phyloP scores from a whole-genome alignment of 164 flowering plant genomes.

The Hamamelis virginiana region DNA sequence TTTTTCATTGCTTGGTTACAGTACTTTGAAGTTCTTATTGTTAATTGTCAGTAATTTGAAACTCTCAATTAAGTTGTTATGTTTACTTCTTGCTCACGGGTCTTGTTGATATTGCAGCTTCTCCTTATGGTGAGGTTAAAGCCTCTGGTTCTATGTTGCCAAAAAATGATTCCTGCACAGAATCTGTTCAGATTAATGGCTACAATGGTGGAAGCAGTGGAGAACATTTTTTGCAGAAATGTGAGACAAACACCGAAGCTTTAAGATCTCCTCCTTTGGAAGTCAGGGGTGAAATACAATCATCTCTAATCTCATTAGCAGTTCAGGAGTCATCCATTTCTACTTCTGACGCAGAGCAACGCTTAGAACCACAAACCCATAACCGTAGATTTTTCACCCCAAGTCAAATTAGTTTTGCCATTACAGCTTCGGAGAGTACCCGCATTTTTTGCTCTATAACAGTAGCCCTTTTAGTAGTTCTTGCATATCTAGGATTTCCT shows the following conservation, averaged over 20 bases:
- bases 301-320: slow-evolving; percentile 20
- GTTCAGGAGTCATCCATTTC: slow-evolving; percentile 21
- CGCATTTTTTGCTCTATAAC: slow-evolving; percentile 45
- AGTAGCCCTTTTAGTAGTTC: slow-evolving; percentile 53
- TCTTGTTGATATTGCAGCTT: slow-evolving; percentile 30
- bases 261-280: slow-evolving; percentile 21
- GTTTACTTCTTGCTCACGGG: background rate
- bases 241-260: slow-evolving; percentile 21
- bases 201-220: slow-evolving; percentile 4
- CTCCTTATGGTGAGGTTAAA: slow-evolving; percentile 17
- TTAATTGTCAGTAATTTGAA: too few species aligned
- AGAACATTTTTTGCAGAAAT: slow-evolving; percentile 9
- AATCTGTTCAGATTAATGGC: slow-evolving; percentile 12
- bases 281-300: slow-evolving; percentile 2
- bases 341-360: slow-evolving; percentile 16
- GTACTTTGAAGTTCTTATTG: too few species aligned
- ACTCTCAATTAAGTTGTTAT: background rate
- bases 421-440: slow-evolving; percentile 42
- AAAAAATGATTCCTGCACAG: slow-evolving; percentile 10
- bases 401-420: slow-evolving; percentile 41
- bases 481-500: slow-evolving; percentile 44
- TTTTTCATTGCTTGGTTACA: too few species aligned
- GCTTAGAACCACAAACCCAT: slow-evolving; percentile 4
- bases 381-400: slow-evolving; percentile 23
- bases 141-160: slow-evolving; percentile 15